Conservation (phyloP, 768 basidiomycete species). For the Rhizopogon vulgaris region DNA sequence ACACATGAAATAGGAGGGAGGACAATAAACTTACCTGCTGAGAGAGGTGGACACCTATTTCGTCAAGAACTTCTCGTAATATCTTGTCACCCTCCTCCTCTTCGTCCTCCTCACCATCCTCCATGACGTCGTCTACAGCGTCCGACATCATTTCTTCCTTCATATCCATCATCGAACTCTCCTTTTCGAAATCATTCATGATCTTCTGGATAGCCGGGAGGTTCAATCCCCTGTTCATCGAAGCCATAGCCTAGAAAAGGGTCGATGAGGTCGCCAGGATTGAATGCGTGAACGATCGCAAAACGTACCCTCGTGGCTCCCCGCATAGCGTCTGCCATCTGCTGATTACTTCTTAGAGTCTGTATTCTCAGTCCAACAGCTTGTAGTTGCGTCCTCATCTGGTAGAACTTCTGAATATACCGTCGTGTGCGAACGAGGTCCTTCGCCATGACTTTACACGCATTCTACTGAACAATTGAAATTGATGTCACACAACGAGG, state of each 20-base stretch:
- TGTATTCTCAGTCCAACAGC: conserved; percentile 95
- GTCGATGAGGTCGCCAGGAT: conserved; percentile 1
- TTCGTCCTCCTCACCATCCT: conserved; percentile 87
- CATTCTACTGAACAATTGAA: conserved; percentile 55
- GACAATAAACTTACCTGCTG: conserved; percentile 55
- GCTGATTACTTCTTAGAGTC: conserved; percentile 92
- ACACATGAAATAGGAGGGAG: neutral
- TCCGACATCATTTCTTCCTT: conserved; percentile 99
- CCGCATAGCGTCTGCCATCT: conserved; percentile 99
- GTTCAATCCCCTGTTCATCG: conserved; percentile 96
- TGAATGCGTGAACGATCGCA: neutral
- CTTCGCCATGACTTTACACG: conserved; percentile 99
- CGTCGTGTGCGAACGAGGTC: conserved; percentile 94
- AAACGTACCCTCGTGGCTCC: conserved; percentile 85
- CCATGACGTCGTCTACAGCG: conserved; percentile 96
- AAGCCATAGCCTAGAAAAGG: conserved; percentile 79
- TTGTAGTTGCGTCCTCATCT: conserved; percentile 97
- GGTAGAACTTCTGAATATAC: conserved; percentile 97
- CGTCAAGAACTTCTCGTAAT: conserved; percentile 91
- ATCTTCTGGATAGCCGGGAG: conserved; percentile 92
- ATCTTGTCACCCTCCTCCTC: conserved; percentile 96
- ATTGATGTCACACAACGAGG: conserved; percentile 2
- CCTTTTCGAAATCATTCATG: conserved; percentile 97
- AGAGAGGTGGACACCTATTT: conserved; percentile 88
- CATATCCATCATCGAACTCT: conserved; percentile 99